These are phyloP conservation scores for Camellia sinensis DNA, from an alignment of 148 eudicot genomes.

Conservation along the genomic window DNA sequence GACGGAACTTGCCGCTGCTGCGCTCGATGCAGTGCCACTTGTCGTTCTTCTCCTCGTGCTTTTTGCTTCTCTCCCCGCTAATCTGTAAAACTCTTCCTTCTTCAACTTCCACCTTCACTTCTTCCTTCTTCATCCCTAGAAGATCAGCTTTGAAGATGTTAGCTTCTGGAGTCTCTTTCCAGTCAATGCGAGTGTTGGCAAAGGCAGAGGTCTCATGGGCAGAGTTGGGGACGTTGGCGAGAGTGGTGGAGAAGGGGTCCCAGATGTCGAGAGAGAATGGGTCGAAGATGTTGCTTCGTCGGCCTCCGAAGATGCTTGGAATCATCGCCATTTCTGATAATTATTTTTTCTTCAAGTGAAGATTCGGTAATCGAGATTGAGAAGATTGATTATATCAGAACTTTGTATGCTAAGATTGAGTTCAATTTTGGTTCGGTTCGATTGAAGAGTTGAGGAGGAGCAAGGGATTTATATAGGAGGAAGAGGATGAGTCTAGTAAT, in stretches of 20 bases:
- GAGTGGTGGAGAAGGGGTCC: background rate
- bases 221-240: background rate
- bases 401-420: too few species aligned
- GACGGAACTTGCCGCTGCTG: background rate
- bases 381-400: too few species aligned
- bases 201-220: background rate
- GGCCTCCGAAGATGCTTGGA: background rate
- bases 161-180: background rate
- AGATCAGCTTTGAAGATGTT: background rate
- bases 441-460: background rate
- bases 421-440: background rate
- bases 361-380: too few species aligned
- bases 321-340: background rate
- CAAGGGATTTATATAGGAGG: background rate
- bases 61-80: background rate
- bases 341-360: background rate
- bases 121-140: background rate
- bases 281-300: background rate
- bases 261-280: background rate
- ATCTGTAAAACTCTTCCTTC: too few species aligned
- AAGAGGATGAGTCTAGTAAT: background rate
- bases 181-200: background rate
- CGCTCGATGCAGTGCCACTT: background rate
- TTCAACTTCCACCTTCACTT: too few species aligned
- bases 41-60: background rate